Percentiles rank a stretch among this genome's conserved stretches.
phyloP scores from a whole-genome alignment of 345 rosid genomes.

The Trapa incisa region DNA sequence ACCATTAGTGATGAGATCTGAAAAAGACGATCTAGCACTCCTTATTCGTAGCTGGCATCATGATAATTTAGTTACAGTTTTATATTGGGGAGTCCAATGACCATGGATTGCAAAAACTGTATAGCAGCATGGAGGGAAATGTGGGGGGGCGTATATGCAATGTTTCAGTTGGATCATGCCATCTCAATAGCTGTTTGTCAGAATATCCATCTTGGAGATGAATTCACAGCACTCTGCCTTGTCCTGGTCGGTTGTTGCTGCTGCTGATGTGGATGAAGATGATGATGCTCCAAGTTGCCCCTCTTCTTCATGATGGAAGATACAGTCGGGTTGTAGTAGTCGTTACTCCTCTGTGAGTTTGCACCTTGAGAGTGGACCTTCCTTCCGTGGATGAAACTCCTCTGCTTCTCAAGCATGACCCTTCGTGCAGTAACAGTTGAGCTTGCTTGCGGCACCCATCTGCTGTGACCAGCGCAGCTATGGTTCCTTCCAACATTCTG shows the following conservation, averaged over 20 bases:
- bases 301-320: slow-evolving; percentile 89
- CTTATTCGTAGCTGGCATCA: background rate
- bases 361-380: slow-evolving; percentile 65
- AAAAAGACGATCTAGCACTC: background rate
- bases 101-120: slow-evolving; percentile 2
- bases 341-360: slow-evolving; percentile 75
- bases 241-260: slow-evolving; percentile 20
- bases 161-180: background rate
- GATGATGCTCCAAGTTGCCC: slow-evolving; percentile 8
- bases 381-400: slow-evolving; percentile 69
- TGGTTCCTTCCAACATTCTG: slow-evolving; percentile 82
- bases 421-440: slow-evolving; percentile 28
- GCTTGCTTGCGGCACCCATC: slow-evolving; percentile 61
- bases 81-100: background rate
- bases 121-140: background rate
- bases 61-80: slow-evolving; percentile 5
- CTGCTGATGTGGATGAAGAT: slow-evolving; percentile 26
- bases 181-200: slow-evolving; percentile 19
- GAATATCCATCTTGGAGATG: slow-evolving; percentile 77
- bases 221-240: slow-evolving; percentile 39
- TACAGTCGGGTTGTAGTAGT: slow-evolving; percentile 82
- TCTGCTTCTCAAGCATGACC: slow-evolving; percentile 56
- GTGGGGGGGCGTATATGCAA: background rate
- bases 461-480: slow-evolving; percentile 64
- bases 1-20: background rate